These are phyloP conservation scores for Cladosporium sp. DNA, from an alignment of 2,329 filamentous ascomycete genomes.

Conservation along the genomic window DNA sequence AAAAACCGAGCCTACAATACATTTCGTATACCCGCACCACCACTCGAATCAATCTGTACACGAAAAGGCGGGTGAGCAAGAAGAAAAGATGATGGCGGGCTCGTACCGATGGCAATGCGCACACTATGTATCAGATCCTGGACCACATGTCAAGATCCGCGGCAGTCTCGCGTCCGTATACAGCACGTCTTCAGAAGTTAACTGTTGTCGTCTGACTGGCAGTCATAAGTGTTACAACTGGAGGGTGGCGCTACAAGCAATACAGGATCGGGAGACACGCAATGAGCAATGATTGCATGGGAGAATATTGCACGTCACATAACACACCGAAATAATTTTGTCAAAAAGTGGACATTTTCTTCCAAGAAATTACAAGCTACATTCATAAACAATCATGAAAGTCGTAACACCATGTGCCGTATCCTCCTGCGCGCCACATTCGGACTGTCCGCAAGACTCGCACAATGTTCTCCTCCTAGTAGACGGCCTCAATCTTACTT, in stretches of 20 bases:
- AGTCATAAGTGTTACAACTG: too few species aligned
- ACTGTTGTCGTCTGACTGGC: too few species aligned
- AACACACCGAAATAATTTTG: too few species aligned
- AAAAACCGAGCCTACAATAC: not conserved
- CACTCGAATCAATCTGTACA: not conserved
- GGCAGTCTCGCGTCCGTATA: not conserved
- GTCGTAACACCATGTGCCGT: not conserved
- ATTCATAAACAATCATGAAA: conserved; percentile 1
- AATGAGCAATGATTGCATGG: too few species aligned
- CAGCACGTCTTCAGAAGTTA: not conserved
- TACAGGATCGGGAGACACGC: not conserved
- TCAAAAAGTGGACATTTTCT: not conserved
- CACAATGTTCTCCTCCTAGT: conserved; percentile 17
- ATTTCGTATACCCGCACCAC: not conserved
- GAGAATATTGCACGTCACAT: not conserved
- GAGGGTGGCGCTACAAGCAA: not conserved
- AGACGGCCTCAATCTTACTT: not conserved
- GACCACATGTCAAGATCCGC: not conserved
- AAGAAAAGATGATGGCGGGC: not conserved
- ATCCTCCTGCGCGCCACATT: not conserved
- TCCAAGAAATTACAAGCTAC: not conserved
- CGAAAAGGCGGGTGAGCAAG: not conserved
- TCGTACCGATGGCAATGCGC: not conserved
- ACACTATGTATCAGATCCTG: not conserved
- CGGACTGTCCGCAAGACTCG: not conserved